Evolutionary conservation across 2,329 filamentous ascomycete species (phyloP).

Genomic region (Xylaria sp.): DNA sequence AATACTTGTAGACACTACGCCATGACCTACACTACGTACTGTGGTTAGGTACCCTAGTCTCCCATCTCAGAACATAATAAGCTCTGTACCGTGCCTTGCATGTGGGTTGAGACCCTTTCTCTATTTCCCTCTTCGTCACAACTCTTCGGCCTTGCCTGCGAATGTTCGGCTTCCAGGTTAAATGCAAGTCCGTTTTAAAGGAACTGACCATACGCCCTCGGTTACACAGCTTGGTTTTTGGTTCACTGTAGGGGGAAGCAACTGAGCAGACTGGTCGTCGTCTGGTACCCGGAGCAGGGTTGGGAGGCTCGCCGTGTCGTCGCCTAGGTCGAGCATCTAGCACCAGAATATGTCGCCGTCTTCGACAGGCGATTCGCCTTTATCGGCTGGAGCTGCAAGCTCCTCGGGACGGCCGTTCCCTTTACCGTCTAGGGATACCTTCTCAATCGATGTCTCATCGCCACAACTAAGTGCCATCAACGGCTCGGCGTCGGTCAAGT

Average conservation of each 20-base stretch:
- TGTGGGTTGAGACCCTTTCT: constrained; percentile 39
- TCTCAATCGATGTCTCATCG: constrained; percentile 61
- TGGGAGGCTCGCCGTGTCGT: constrained; percentile 56
- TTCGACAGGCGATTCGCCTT: constrained; percentile 65
- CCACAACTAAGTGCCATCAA: constrained; percentile 56
- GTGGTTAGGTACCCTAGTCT: constrained; percentile 32
- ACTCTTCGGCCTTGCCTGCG: constrained; percentile 31
- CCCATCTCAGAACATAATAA: constrained; percentile 48
- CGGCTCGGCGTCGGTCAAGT: constrained; percentile 61
- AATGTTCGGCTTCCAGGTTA: constrained; percentile 43
- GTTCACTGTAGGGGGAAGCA: constrained; percentile 12
- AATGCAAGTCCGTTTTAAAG: constrained; percentile 44
- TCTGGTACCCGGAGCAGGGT: constrained; percentile 40
- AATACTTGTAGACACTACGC: not conserved
- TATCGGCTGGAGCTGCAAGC: constrained; percentile 55
- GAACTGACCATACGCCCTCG: constrained; percentile 40
- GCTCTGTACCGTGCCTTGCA: constrained; percentile 49
- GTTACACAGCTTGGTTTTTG: constrained; percentile 43
- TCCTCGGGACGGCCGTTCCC: constrained; percentile 56
- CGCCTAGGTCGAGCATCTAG: constrained; percentile 59
- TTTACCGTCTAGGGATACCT: constrained; percentile 59
- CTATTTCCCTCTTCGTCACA: constrained; percentile 43
- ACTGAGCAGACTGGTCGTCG: constrained; percentile 33
- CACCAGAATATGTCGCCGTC: constrained; percentile 61
- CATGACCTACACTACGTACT: constrained; percentile 1